These are phyloP conservation scores for Rhynchospora breviuscula DNA, from an alignment of 176 grass and related monocot species.

Conservation along the genomic window DNA sequence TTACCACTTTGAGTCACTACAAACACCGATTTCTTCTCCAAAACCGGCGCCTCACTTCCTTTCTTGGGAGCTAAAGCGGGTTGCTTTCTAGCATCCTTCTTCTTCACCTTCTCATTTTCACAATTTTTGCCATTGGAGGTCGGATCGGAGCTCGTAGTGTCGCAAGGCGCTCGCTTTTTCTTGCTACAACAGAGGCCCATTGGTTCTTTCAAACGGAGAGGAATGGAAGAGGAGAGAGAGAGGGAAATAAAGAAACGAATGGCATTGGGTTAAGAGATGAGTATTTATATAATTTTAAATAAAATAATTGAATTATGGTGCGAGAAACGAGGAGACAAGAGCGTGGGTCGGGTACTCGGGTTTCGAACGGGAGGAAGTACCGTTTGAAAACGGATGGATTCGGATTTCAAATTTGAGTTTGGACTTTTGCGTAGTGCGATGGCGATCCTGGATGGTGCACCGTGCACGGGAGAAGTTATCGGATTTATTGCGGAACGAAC, in stretches of 20 bases:
- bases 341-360: background rate
- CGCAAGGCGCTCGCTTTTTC: conserved; percentile 40
- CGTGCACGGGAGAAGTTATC: conserved; percentile 16
- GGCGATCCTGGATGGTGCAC: conserved; percentile 28
- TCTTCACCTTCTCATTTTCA: conserved; percentile 20
- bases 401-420: conserved; percentile 50
- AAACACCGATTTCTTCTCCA: conserved; percentile 63
- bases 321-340: conserved; percentile 18
- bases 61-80: background rate
- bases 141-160: conserved; percentile 13
- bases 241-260: conserved; percentile 9
- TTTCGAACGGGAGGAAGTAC: conserved; percentile 13
- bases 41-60: background rate
- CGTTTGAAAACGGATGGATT: conserved; percentile 31
- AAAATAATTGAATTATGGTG: background rate
- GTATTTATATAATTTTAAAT: conserved; percentile 18
- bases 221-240: background rate
- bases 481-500: background rate
- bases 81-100: background rate
- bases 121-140: background rate
- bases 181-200: conserved; percentile 97
- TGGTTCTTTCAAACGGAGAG: background rate
- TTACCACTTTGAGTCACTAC: conserved; percentile 52
- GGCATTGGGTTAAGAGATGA: background rate
- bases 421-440: conserved; percentile 23